Evolutionary conservation across 106 monocot genomes (phyloP), one percentile per base, ranked within the genome.

Genomic region (Vanilla planifolia): DNA sequence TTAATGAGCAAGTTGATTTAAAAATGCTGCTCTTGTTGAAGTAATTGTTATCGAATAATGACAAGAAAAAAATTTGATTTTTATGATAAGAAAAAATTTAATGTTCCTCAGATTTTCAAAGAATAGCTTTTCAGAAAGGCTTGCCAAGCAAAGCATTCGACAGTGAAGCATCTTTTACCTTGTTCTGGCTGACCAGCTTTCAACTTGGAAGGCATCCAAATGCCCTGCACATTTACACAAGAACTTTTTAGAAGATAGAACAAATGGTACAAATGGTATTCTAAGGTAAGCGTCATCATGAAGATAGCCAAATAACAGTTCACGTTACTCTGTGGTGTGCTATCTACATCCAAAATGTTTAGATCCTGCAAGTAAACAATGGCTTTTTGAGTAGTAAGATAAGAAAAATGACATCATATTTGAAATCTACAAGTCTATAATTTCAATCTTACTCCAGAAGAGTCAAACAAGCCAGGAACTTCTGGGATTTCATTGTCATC

Each of bases 401-500:
- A 37, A 6, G 5, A 37, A 6, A 37, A 37, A n/a, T n/a, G n/a
- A n/a, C n/a, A n/a, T n/a, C n/a, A n/a, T n/a, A n/a, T n/a, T n/a
- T n/a, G n/a, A n/a, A n/a, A n/a, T n/a, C 25, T 51, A 27, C 27
- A 13, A 11, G 26, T 51, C 8, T 51, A 51, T 2, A 48, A 25
- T 50, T 50, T 32, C 5, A 32, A 30, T 55, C 53, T 55, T 23
- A 30, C 44, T 24, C 72, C 67, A 27, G 76, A 37, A 67, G 80
- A 73, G 46, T 51, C 44, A 34, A 27, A 37, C 8, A 76, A 59
- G 21, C 61, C 51, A 48, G 71, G 75, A 16, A 44, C 44, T 33
- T 67, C 68, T 36, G 70, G 64, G 3, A 55, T 0, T 29, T 51
- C 58, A 7, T 11, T 61, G 34, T 77, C 51, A 76, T 63, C 60